Evolutionary conservation across 2,329 filamentous ascomycete species (phyloP).

Genomic region (Xylariomycetidae sp.): DNA sequence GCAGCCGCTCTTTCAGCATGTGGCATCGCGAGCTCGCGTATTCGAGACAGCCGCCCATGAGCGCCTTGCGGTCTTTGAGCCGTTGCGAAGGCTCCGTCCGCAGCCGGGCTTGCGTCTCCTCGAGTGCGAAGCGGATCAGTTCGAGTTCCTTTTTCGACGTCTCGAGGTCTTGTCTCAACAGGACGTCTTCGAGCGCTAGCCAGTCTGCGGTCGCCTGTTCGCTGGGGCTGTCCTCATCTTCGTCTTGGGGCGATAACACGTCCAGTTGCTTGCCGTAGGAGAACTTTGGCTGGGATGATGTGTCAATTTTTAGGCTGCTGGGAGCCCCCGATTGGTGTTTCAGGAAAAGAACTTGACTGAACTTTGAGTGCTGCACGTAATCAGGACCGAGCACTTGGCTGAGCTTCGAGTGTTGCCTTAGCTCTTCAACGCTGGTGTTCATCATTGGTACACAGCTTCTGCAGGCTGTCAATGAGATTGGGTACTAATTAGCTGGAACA

Average conservation of each 20-base stretch:
- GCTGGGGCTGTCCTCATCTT: conserved; percentile 1
- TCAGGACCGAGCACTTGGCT: no score
- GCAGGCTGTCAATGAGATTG: no score
- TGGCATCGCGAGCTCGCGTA: conserved; percentile 17
- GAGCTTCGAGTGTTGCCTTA: no score
- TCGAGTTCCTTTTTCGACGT: conserved; percentile 21
- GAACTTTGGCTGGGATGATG: conserved; percentile 5
- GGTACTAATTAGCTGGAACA: no score
- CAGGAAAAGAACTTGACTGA: no score
- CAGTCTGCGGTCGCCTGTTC: conserved; percentile 9
- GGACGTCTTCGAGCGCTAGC: conserved; percentile 12
- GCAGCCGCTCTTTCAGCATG: conserved; percentile 19
- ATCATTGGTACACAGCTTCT: no score
- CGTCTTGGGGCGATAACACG: conserved; percentile 1
- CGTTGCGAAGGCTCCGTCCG: conserved; percentile 1
- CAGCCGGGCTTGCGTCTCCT: conserved; percentile 10
- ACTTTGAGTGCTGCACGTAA: no score
- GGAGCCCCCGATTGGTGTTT: background rate
- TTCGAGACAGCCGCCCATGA: conserved; percentile 21
- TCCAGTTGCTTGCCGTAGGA: conserved; percentile 7
- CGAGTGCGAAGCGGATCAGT: conserved; percentile 16
- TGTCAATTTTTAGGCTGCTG: background rate
- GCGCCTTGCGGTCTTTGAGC: conserved; percentile 9
- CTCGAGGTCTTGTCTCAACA: conserved; percentile 17
- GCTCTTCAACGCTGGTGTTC: no score